Conservation (phyloP, 441 rosid genomes). For the Macaranga tanarius region DNA sequence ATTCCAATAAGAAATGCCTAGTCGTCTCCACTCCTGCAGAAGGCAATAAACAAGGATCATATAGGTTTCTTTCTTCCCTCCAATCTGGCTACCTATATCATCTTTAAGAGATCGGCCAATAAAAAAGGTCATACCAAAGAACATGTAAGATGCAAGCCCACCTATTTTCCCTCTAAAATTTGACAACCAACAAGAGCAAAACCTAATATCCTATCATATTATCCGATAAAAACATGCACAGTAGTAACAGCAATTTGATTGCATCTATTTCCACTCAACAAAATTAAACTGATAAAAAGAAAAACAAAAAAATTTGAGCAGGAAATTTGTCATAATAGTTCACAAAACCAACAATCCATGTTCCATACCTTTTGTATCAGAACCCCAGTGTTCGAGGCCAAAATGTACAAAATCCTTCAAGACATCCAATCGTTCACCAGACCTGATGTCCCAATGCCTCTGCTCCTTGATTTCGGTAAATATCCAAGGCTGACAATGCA, state of each 20-base stretch:
- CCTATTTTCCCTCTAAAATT: too few species aligned
- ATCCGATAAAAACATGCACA: neutral
- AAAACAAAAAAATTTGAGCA: neutral
- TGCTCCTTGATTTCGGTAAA: slow-evolving; percentile 95
- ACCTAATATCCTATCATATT: neutral
- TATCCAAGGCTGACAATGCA: slow-evolving; percentile 81
- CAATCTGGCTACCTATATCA: neutral
- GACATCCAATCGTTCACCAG: slow-evolving; percentile 73
- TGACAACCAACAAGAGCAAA: neutral
- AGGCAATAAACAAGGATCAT: neutral
- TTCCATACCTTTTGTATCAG: slow-evolving; percentile 77
- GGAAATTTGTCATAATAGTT: neutral
- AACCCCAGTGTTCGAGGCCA: slow-evolving; percentile 98
- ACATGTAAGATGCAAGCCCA: neutral
- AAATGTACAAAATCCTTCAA: slow-evolving; percentile 73
- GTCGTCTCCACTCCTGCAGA: slow-evolving; percentile 85
- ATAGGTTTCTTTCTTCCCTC: neutral
- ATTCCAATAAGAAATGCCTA: slow-evolving; percentile 90
- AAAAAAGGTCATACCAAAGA: neutral
- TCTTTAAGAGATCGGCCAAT: neutral
- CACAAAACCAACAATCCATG: slow-evolving; percentile 18
- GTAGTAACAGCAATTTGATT: neutral
- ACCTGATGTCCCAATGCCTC: slow-evolving; percentile 92
- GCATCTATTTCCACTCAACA: neutral
- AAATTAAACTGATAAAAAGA: neutral